Conservation (phyloP, 495 filamentous ascomycete species). For the Neohortaea acidophila region DNA sequence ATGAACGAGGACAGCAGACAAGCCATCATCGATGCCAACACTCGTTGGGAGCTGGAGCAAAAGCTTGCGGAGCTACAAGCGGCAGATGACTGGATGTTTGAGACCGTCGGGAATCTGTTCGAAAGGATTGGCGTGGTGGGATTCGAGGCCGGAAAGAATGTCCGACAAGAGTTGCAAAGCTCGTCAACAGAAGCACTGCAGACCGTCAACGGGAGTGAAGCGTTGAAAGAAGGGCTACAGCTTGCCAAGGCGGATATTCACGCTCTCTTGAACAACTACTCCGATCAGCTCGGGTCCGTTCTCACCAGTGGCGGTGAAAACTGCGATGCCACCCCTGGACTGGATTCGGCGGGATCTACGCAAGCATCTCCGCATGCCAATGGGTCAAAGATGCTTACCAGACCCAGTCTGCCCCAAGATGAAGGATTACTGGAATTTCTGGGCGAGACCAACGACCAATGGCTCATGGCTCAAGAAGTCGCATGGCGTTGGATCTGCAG, state of each 20-base stretch:
- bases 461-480: constrained; percentile 22
- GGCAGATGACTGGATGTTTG: constrained; percentile 64
- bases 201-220: neutral
- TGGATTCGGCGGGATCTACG: neutral
- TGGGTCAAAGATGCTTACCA: neutral
- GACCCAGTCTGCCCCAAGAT: too few relatives aligned
- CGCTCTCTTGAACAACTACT: constrained; percentile 8
- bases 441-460: constrained; percentile 19
- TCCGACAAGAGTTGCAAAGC: constrained; percentile 9
- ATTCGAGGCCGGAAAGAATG: constrained; percentile 6
- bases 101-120: constrained; percentile 48
- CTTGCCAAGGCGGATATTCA: constrained; percentile 5
- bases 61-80: constrained; percentile 51
- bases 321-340: neutral
- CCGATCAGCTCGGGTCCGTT: constrained; percentile 5
- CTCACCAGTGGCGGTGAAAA: constrained; percentile 6
- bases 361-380: too few relatives aligned
- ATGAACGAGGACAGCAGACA: constrained; percentile 24
- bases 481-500: constrained; percentile 21
- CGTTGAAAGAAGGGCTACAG: neutral
- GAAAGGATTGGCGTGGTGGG: constrained; percentile 46
- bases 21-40: constrained; percentile 19
- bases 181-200: neutral
- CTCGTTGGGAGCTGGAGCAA: constrained; percentile 49
- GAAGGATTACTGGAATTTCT: constrained; percentile 19